Conservation (phyloP, 257 asterid species). For the Forsythia viridissima region DNA sequence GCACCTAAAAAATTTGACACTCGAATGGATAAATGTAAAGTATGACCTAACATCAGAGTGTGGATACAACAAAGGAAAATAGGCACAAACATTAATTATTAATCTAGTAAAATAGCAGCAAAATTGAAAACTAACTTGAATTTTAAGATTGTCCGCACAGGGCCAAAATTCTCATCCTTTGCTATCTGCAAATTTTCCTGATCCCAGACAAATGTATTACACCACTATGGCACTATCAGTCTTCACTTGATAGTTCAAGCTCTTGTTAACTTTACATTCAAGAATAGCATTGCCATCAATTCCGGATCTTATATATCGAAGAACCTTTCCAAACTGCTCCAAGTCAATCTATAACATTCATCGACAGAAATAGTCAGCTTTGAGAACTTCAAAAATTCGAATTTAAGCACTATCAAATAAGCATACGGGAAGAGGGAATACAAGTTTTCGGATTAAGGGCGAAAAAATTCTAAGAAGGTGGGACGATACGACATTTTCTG, state of each 20-base stretch:
- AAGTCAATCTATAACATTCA: slow-evolving; percentile 52
- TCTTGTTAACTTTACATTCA: slow-evolving; percentile 34
- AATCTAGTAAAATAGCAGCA: background rate
- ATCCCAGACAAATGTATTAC: background rate
- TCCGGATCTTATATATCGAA: slow-evolving; percentile 65
- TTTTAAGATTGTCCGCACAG: slow-evolving; percentile 80
- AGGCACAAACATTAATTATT: too few relatives aligned
- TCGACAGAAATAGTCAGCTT: slow-evolving; percentile 17
- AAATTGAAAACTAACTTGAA: slow-evolving; percentile 46
- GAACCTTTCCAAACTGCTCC: slow-evolving; percentile 70
- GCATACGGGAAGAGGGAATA: too few relatives aligned
- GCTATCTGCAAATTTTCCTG: slow-evolving; percentile 92
- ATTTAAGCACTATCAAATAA: slow-evolving; percentile 42
- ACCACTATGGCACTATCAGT: background rate
- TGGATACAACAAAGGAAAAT: too few relatives aligned
- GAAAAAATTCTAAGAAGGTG: too few relatives aligned
- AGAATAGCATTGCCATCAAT: slow-evolving; percentile 68
- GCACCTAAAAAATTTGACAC: too few relatives aligned
- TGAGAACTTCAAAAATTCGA: slow-evolving; percentile 54
- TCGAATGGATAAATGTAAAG: too few relatives aligned
- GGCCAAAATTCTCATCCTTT: slow-evolving; percentile 90
- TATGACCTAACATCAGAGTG: too few relatives aligned
- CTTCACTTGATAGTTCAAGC: too few relatives aligned
- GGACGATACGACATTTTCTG: too few relatives aligned
- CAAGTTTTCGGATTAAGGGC: too few relatives aligned